Base-by-base conservation (phyloP, 805 yeast species). In the Candida sonorensis region DNA sequence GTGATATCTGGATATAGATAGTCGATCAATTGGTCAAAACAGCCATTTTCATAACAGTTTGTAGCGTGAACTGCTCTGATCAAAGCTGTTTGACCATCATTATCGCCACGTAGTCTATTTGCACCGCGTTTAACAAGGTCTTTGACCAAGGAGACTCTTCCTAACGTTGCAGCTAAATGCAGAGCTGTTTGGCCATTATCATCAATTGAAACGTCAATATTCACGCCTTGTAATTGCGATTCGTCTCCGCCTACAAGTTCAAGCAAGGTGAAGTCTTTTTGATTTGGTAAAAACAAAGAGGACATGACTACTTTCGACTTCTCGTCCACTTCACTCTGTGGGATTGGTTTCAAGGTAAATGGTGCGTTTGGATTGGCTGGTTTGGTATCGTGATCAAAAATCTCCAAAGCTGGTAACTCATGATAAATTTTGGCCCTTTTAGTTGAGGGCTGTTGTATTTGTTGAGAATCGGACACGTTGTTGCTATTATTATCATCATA, bases 141-240 rank as follows among this genome's bases (percentile, higher is more conserved):
- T 27, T 64, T 73, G 3, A 86, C 90, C 31, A 88, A 66, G 3
- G 75, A 62, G 2, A 79, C 59, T 36, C 85, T 75, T 0, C 94
- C 97, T 54, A 92, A 68, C 0, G 97, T 84, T 11, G 97, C 78
- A 4, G 97, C 94, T 94, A 97, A 84, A 57, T 92, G 99, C 36
- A 92, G 66, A 0, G 95, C 86, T 0, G 95, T 81, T 51, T 92
- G 92, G 1, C 97, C 97, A 36, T 81, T 75, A 45, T 84, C 94
- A 57, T 94, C 99, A 27, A 94, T 83, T 1, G 96, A 79, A 21
- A 86, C 84, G 49, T 86, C 92, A 31, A 88, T 66, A 37, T 75
- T 71, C 23, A 84, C 64, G 25, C 66, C 51, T 9, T 50, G 42
- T 11, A 59, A 31, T 25, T 48, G 53, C 3, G 45, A 40, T 15